A percentile compares a stretch with the other conserved stretches of the same genome.
phyloP scores from a whole-genome alignment of 441 rosid genomes.

The Cnidoscolus chayamansa region DNA sequence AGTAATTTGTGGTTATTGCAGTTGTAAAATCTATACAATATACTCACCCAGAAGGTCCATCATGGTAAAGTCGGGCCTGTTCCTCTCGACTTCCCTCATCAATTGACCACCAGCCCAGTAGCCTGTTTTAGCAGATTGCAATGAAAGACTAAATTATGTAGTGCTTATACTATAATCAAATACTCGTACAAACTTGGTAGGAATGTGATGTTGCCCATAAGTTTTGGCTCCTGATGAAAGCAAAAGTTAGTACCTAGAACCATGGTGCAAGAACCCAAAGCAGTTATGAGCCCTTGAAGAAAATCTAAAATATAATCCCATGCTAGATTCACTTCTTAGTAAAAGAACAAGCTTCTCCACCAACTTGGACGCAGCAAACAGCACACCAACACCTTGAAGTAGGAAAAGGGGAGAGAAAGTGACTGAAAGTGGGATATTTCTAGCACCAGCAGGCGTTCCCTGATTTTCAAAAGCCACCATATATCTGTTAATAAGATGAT shows the following conservation, averaged over 20 bases:
- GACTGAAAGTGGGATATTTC: constrained; percentile 71
- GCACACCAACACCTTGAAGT: constrained; percentile 74
- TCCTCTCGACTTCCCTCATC: constrained; percentile 96
- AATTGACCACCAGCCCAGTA: constrained; percentile 99
- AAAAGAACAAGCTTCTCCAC: constrained; percentile 69
- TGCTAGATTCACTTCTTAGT: constrained; percentile 53
- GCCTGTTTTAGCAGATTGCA: constrained; percentile 41
- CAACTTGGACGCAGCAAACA: constrained; percentile 69
- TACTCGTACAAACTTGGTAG: neutral
- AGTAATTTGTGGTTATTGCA: neutral
- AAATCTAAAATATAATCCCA: constrained; percentile 69
- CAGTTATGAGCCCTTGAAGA: constrained; percentile 74
- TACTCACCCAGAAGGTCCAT: constrained; percentile 66
- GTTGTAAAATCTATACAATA: constrained; percentile 10
- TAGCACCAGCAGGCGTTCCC: constrained; percentile 87
- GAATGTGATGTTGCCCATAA: neutral
- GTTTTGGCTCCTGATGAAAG: constrained; percentile 10
- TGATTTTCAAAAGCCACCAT: constrained; percentile 41
- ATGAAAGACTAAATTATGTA: constrained; percentile 10
- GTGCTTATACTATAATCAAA: constrained; percentile 8
- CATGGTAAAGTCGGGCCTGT: constrained; percentile 79
- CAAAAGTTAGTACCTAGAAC: constrained; percentile 68
- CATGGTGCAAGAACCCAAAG: constrained; percentile 88
- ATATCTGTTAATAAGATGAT: constrained; percentile 19
- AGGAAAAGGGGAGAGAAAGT: constrained; percentile 87